A percentile compares a stretch with the other conserved stretches of the same genome.
phyloP scores from a whole-genome alignment of 2,329 filamentous ascomycete genomes.

The Monosporascus sp. region DNA sequence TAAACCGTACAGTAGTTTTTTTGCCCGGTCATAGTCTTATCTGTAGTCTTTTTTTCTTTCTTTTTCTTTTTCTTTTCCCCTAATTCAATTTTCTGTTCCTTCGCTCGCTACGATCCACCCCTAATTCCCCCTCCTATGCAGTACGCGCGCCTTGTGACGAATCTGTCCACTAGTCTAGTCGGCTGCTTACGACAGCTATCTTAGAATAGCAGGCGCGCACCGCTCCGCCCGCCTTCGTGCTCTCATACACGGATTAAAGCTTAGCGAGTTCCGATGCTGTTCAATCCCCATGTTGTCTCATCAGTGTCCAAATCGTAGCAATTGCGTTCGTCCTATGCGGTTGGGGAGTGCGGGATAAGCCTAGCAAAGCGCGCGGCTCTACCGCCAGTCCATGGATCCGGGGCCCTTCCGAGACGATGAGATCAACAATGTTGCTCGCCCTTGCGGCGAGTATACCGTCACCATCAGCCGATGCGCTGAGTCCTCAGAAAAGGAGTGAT shows the following conservation, averaged over 20 bases:
- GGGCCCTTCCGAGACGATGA: constrained; percentile 14
- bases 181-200: background rate
- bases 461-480: constrained; percentile 19
- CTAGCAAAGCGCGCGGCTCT: too few relatives aligned
- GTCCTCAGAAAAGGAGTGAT: constrained; percentile 14
- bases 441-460: constrained; percentile 21
- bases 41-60: background rate
- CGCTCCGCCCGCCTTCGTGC: background rate
- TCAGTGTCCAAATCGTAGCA: background rate
- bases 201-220: background rate
- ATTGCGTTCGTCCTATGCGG: background rate
- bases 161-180: background rate
- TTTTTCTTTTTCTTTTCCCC: background rate
- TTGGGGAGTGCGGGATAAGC: background rate
- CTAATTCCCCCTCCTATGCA: background rate
- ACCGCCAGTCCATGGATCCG: too few relatives aligned
- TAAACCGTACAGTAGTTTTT: background rate
- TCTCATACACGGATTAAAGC: background rate
- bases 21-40: background rate
- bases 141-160: background rate
- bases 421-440: constrained; percentile 17
- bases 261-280: background rate
- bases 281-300: background rate
- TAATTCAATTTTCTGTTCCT: background rate
- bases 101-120: background rate